Conservation (phyloP, 2,329 filamentous ascomycete genomes). For the Catunica adiposa region DNA sequence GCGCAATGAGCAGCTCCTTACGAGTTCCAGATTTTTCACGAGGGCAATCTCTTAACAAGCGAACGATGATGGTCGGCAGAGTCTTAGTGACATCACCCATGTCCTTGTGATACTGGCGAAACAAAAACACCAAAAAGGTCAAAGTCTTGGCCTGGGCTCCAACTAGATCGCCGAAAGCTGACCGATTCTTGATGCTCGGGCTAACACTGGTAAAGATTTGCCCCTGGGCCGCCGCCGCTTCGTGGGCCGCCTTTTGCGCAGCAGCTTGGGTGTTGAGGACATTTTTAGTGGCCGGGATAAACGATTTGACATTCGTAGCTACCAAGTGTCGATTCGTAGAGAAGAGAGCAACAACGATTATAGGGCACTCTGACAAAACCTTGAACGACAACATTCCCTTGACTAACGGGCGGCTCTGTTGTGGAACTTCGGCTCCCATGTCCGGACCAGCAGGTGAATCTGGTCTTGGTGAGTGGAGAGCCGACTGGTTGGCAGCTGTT, state of each 20-base stretch:
- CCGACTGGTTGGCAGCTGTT: conserved; percentile 63
- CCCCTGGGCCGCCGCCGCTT: conserved; percentile 61
- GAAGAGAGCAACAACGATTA: conserved; percentile 96
- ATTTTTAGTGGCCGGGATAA: conserved; percentile 85
- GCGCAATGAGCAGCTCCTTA: conserved; percentile 90
- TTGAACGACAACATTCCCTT: conserved; percentile 99
- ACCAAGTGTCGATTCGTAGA: conserved; percentile 77
- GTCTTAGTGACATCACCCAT: conserved; percentile 74
- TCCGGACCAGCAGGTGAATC: conserved; percentile 82
- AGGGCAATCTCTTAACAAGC: conserved; percentile 82
- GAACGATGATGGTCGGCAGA: conserved; percentile 76
- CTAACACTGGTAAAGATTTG: conserved; percentile 86
- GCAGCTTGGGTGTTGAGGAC: conserved; percentile 79
- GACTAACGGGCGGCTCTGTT: conserved; percentile 56
- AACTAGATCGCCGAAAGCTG: conserved; percentile 92
- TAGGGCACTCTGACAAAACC: conserved; percentile 90
- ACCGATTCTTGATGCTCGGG: conserved; percentile 80
- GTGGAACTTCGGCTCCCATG: conserved; percentile 60
- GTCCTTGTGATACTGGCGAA: conserved; percentile 75
- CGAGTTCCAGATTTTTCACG: conserved; percentile 83
- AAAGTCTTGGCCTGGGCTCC: conserved; percentile 98
- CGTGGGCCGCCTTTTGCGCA: conserved; percentile 82
- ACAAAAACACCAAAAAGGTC: conserved; percentile 89
- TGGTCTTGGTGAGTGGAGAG: conserved; percentile 39
- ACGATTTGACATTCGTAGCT: conserved; percentile 69